These are phyloP conservation scores for Penicillium pulvis DNA, from an alignment of 495 filamentous ascomycete species.

Conservation along the genomic window DNA sequence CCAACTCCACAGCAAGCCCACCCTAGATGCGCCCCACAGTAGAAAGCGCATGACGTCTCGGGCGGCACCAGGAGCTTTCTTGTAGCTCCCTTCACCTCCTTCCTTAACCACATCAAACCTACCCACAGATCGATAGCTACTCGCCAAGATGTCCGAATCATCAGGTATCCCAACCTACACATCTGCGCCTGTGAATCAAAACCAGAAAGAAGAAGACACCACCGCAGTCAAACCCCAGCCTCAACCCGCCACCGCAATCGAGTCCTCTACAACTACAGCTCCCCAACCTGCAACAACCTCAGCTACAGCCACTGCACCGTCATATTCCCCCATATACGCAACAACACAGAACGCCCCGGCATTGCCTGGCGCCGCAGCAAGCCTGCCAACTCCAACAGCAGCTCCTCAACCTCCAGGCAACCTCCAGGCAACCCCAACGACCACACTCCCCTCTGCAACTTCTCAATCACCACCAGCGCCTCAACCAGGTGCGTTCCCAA, in stretches of 20 bases:
- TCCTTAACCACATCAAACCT: not conserved
- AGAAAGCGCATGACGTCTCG: slow-evolving; percentile 29
- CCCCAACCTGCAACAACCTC: slow-evolving; percentile 27
- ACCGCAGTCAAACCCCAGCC: slow-evolving; percentile 21
- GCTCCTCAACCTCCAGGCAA: slow-evolving; percentile 22
- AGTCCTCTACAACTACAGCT: slow-evolving; percentile 23
- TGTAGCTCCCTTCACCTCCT: slow-evolving; percentile 1
- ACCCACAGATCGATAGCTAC: not conserved
- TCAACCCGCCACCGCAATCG: slow-evolving; percentile 46
- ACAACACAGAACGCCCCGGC: slow-evolving; percentile 49
- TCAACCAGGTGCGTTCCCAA: slow-evolving; percentile 60
- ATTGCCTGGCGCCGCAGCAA: slow-evolving; percentile 33
- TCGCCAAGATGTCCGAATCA: slow-evolving; percentile 42
- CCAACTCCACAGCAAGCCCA: slow-evolving; percentile 11
- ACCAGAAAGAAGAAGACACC: slow-evolving; percentile 24
- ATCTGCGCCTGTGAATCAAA: slow-evolving; percentile 58
- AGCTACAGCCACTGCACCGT: slow-evolving; percentile 38
- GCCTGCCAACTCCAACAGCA: slow-evolving; percentile 27
- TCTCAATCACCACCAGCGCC: slow-evolving; percentile 53
- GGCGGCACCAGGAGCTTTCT: slow-evolving; percentile 18
- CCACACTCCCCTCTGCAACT: slow-evolving; percentile 21
- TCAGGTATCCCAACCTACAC: slow-evolving; percentile 61
- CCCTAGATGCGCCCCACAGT: slow-evolving; percentile 21
- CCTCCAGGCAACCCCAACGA: slow-evolving; percentile 20
- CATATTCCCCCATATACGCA: slow-evolving; percentile 47